Percentiles rank a stretch among this genome's conserved stretches.
Conservation (phyloP, 1,139 yeast genomes). For the Suhomyces maxii region DNA sequence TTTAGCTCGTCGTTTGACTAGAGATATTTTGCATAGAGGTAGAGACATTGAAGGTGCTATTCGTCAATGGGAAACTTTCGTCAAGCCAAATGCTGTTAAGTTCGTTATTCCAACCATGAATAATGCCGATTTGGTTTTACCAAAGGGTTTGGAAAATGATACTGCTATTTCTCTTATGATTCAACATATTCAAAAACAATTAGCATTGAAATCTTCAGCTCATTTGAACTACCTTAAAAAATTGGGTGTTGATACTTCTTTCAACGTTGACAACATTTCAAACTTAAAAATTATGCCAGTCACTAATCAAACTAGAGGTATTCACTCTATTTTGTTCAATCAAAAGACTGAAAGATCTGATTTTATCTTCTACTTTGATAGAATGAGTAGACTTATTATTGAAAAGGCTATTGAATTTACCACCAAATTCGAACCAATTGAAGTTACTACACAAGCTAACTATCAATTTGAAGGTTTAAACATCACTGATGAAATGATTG, state of each 20-base stretch:
- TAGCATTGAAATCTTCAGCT: slow-evolving; percentile 59
- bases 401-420: slow-evolving; percentile 62
- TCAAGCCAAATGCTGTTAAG: slow-evolving; percentile 86
- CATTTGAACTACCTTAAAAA: slow-evolving; percentile 63
- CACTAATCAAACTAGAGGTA: slow-evolving; percentile 70
- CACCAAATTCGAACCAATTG: slow-evolving; percentile 23
- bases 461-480: slow-evolving; percentile 38
- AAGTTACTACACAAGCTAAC: slow-evolving; percentile 29
- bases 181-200: slow-evolving; percentile 74
- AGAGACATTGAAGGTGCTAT: slow-evolving; percentile 80
- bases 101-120: slow-evolving; percentile 76
- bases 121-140: slow-evolving; percentile 82
- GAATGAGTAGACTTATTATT: slow-evolving; percentile 70
- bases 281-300: slow-evolving; percentile 45
- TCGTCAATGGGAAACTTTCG: slow-evolving; percentile 86
- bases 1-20: slow-evolving; percentile 77
- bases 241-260: slow-evolving; percentile 47
- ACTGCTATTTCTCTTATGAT: slow-evolving; percentile 81
- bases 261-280: slow-evolving; percentile 28
- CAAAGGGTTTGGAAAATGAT: slow-evolving; percentile 80
- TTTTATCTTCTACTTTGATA: slow-evolving; percentile 81
- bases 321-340: slow-evolving; percentile 69
- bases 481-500: slow-evolving; percentile 53
- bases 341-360: slow-evolving; percentile 62
- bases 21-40: slow-evolving; percentile 86